Evolutionary conservation across 2,329 filamentous ascomycete species (phyloP).

Genomic region (Lithohypha guttulata): DNA sequence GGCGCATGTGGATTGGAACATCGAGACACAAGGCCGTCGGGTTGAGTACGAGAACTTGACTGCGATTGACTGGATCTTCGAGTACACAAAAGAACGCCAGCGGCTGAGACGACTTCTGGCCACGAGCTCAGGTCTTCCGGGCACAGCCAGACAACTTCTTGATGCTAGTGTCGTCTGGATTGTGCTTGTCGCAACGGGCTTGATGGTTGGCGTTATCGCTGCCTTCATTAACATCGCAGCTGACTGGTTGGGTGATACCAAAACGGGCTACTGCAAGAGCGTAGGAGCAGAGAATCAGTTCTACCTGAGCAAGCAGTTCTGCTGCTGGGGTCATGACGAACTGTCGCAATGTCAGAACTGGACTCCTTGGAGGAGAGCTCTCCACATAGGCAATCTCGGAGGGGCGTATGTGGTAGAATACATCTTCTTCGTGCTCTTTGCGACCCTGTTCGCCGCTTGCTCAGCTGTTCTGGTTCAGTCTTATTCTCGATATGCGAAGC

Average conservation of each 20-base stretch:
- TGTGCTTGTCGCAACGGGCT: conserved; percentile 72
- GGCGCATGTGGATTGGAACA: conserved; percentile 62
- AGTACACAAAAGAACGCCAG: conserved; percentile 92
- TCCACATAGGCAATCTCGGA: conserved; percentile 54
- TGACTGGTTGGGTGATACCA: conserved; percentile 88
- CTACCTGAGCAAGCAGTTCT: conserved; percentile 84
- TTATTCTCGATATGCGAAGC: conserved; percentile 79
- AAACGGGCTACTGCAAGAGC: conserved; percentile 74
- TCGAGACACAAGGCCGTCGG: conserved; percentile 75
- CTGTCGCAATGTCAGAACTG: conserved; percentile 74
- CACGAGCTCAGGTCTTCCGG: conserved; percentile 54
- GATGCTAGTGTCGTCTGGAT: conserved; percentile 90
- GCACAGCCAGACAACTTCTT: conserved; percentile 59
- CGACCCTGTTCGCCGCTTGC: conserved; percentile 66
- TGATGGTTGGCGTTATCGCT: conserved; percentile 73
- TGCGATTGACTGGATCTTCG: conserved; percentile 98
- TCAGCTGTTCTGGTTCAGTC: conserved; percentile 71
- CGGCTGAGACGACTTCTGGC: conserved; percentile 67
- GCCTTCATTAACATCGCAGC: conserved; percentile 82
- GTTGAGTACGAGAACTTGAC: conserved; percentile 94
- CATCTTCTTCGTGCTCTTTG: conserved; percentile 73
- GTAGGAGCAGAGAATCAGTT: conserved; percentile 71
- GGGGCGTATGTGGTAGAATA: conserved; percentile 80
- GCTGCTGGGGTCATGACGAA: conserved; percentile 82
- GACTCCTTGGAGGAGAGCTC: conserved; percentile 69